phyloP scores from a whole-genome alignment of 2,329 filamentous ascomycete species.

The Xylaria sp. region DNA sequence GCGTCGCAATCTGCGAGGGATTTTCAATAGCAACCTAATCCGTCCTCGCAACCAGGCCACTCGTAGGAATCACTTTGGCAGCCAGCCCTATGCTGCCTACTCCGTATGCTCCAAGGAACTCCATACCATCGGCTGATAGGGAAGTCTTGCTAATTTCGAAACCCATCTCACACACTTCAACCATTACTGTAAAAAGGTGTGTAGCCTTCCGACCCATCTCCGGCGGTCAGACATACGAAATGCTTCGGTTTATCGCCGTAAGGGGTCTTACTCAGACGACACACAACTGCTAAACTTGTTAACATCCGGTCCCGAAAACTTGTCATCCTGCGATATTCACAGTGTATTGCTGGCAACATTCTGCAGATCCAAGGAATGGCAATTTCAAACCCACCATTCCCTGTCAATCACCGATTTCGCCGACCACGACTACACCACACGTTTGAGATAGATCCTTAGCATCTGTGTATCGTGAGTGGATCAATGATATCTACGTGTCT shows the following conservation, averaged over 20 bases:
- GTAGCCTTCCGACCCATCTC: conserved; percentile 26
- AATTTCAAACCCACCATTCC: neutral
- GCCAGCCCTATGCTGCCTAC: conserved; percentile 25
- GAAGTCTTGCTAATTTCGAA: conserved; percentile 32
- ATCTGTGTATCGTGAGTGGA: conserved; percentile 19
- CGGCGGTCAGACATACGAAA: conserved; percentile 17
- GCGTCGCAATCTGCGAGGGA: conserved; percentile 30
- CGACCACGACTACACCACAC: conserved; percentile 14
- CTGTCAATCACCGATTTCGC: conserved; percentile 28
- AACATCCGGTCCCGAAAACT: conserved; percentile 20
- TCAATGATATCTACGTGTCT: conserved; percentile 30
- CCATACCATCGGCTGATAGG: conserved; percentile 21
- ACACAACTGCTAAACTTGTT: neutral
- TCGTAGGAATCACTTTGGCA: conserved; percentile 21
- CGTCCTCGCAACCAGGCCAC: conserved; percentile 11
- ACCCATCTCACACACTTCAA: conserved; percentile 19
- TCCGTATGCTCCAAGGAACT: neutral
- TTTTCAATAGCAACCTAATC: conserved; percentile 22
- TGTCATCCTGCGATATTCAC: conserved; percentile 18
- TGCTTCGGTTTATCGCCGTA: neutral
- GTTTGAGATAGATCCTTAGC: conserved; percentile 7
- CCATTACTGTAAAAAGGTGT: conserved; percentile 9
- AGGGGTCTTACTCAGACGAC: conserved; percentile 29
- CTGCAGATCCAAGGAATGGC: conserved; percentile 20
- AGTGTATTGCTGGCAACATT: conserved; percentile 28